phyloP scores from a whole-genome alignment of 192 early-diverging fungal genomes.

The Rhizophagus sp. region DNA sequence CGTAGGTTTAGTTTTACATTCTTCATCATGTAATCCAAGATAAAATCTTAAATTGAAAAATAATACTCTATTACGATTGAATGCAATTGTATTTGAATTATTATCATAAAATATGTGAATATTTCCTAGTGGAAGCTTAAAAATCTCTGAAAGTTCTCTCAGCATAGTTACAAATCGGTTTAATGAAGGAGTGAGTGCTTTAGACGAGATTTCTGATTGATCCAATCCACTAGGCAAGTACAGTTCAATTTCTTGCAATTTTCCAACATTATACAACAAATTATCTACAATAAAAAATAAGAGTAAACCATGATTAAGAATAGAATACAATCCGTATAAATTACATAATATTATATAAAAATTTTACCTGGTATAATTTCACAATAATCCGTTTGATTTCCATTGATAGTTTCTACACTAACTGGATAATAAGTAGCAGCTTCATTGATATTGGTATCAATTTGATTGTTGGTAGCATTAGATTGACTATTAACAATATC shows the following conservation, averaged over 20 bases:
- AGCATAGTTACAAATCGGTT: constrained; percentile 46
- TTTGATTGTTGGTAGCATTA: not conserved
- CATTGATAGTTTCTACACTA: too few relatives aligned
- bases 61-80: constrained; percentile 71
- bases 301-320: too few relatives aligned
- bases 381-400: too few relatives aligned
- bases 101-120: constrained; percentile 81
- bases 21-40: constrained; percentile 61
- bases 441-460: not conserved
- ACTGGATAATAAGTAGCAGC: too few relatives aligned
- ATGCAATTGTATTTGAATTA: constrained; percentile 71
- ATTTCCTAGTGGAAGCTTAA: constrained; percentile 50
- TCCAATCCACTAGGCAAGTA: constrained; percentile 43
- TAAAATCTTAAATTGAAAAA: constrained; percentile 88
- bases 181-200: constrained; percentile 30
- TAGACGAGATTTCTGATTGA: constrained; percentile 30
- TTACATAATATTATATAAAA: too few relatives aligned
- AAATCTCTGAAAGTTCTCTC: constrained; percentile 56
- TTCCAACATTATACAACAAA: not conserved
- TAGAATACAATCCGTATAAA: too few relatives aligned
- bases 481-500: constrained; percentile 36
- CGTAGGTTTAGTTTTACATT: constrained; percentile 11
- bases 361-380: too few relatives aligned
- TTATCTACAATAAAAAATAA: too few relatives aligned
- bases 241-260: constrained; percentile 36